Conservation (phyloP, 2,329 filamentous ascomycete genomes). For the Talaromyces rugulosus region DNA sequence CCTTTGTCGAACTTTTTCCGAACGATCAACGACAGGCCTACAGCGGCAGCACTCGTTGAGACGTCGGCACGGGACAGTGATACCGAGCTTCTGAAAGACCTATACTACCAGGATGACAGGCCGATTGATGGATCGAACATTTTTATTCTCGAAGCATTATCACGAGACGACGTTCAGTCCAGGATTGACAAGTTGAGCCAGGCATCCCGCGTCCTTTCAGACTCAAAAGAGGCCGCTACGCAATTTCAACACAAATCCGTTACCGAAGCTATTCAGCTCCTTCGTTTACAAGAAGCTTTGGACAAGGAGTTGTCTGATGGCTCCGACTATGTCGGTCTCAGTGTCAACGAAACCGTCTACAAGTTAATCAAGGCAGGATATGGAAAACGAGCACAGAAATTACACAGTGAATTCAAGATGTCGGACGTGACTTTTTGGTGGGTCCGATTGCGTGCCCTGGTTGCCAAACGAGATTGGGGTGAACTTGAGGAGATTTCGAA, state of each 20-base stretch:
- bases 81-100: constrained; percentile 77
- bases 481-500: constrained; percentile 81
- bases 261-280: constrained; percentile 72
- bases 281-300: constrained; percentile 81
- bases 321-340: constrained; percentile 69
- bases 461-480: constrained; percentile 85
- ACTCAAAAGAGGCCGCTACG: constrained; percentile 69
- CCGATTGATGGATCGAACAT: constrained; percentile 83
- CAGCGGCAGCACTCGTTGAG: constrained; percentile 86
- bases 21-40: constrained; percentile 76
- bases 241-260: constrained; percentile 67
- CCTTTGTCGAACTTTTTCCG: constrained; percentile 90
- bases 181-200: constrained; percentile 83
- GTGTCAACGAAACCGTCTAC: constrained; percentile 87
- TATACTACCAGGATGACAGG: constrained; percentile 96
- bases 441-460: constrained; percentile 77
- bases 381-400: constrained; percentile 76
- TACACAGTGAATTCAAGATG: constrained; percentile 89
- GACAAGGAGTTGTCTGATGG: constrained; percentile 71
- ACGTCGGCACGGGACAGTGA: constrained; percentile 76
- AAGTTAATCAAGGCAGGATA: constrained; percentile 80
- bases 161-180: constrained; percentile 64
- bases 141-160: constrained; percentile 77
- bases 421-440: constrained; percentile 88
- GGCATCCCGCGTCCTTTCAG: constrained; percentile 74